Base-by-base conservation (phyloP, 2,329 filamentous ascomycete species). In the Torrubiellomyces zombiae region DNA sequence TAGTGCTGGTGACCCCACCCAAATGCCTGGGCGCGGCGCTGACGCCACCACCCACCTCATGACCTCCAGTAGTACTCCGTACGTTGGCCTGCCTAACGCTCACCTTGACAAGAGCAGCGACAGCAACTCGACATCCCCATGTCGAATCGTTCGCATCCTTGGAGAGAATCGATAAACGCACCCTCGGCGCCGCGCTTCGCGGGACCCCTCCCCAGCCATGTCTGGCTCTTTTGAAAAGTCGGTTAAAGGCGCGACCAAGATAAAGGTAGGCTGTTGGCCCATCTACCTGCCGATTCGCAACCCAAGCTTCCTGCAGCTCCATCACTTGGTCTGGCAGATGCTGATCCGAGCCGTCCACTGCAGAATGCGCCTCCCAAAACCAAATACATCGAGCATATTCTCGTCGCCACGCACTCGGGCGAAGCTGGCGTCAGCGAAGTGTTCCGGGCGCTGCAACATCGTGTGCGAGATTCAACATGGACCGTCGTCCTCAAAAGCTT, bases 401-500 rank as follows among this genome's bases (percentile, higher is more conserved):
- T 98, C 29, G 67, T 94, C 38, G 86, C 89, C 34, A 98, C 89
- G 18, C 82, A 94, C 55, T 77, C 83, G 13, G 89, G 85, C 39
- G 89, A 98, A 55, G 79, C 81, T 27, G 89, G 86, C 38, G 82
- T 98, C 31, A 86, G 76, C 31, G 89, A 98, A 56, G 80, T 98
- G 44, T 95, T 98, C 51, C 75, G 89, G 32, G 81, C 83, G 20
- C 61, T 98, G 27, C 83, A 91, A 47, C 72, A 82, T 48, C 73
- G 89, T 26, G 56, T 98, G 37, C 76, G 83, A 47, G 89, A 98
- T 50, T 86, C 86, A 38, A 93, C 89, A 62, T 98, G 89, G 89
- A 98, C 89, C n/a, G 83, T 95, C 29, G 86, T 93, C 36, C 93
- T 94, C 73, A 98, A 98, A 60, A 76, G 82, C 40, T 62, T 98